These are phyloP conservation scores for Colletotrichum coccodes DNA, from an alignment of 2,329 filamentous ascomycete species.

Conservation along the genomic window DNA sequence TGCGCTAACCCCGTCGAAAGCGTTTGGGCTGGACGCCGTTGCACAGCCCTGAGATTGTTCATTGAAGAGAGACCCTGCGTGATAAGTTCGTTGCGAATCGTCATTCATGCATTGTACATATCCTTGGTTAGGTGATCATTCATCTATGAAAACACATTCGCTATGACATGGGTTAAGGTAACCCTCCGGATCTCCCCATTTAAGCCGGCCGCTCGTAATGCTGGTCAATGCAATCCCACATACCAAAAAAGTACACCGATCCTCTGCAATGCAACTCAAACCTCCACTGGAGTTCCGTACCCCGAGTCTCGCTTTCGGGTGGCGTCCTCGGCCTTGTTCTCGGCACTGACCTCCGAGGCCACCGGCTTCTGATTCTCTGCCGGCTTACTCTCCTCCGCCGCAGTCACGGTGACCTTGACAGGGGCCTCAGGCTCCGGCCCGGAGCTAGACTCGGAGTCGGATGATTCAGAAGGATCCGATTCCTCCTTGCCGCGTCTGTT, in stretches of 20 bases:
- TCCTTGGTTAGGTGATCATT: neutral
- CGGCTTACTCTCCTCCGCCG: neutral
- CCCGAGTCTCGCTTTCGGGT: constrained; percentile 35
- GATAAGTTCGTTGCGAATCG: neutral
- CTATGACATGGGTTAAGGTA: neutral
- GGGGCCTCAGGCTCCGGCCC: neutral
- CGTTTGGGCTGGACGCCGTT: neutral
- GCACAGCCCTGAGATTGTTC: neutral
- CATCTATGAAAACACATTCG: neutral
- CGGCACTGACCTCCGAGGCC: constrained; percentile 35
- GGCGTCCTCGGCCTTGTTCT: constrained; percentile 43
- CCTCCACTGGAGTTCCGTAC: constrained; percentile 32
- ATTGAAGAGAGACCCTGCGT: neutral
- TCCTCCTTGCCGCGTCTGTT: constrained; percentile 36
- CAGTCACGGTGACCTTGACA: neutral
- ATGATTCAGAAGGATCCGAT: neutral
- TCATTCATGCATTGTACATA: neutral
- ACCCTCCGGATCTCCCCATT: neutral
- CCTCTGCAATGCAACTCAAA: constrained; percentile 2
- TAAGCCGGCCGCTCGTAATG: neutral
- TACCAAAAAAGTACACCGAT: neutral
- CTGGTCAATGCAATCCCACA: neutral
- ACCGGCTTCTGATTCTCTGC: constrained; percentile 18
- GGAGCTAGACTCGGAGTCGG: neutral
- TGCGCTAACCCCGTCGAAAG: neutral